phyloP scores from a whole-genome alignment of 2,329 filamentous ascomycete species.

The Cytospora schulzeri region DNA sequence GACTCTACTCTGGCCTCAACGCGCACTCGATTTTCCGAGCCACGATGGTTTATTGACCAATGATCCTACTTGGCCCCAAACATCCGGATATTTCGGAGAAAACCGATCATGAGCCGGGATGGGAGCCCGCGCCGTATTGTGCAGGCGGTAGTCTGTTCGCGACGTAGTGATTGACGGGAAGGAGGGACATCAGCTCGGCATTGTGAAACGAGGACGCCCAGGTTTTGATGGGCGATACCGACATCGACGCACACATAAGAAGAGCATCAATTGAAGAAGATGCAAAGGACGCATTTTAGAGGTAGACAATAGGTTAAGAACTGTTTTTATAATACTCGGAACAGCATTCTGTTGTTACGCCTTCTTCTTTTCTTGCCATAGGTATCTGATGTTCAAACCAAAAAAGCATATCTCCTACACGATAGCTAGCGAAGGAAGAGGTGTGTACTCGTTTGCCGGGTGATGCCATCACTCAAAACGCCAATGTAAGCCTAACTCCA shows the following conservation, averaged over 20 bases:
- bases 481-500: conserved; percentile 26
- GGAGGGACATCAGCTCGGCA: not conserved
- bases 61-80: not conserved
- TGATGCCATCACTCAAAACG: conserved; percentile 25
- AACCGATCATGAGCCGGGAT: not conserved
- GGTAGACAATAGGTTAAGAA: conserved; percentile 8
- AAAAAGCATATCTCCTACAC: conserved; percentile 25
- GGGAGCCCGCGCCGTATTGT: not conserved
- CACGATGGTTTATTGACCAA: not conserved
- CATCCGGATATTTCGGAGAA: not conserved
- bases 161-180: not conserved
- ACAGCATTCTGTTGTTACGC: conserved; percentile 14
- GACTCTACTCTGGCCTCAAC: not conserved
- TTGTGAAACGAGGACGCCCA: not conserved
- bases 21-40: not conserved
- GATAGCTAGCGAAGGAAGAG: conserved; percentile 25
- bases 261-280: not conserved
- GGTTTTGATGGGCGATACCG: not conserved
- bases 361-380: conserved; percentile 27
- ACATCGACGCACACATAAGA: not conserved
- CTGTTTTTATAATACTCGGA: conserved; percentile 15
- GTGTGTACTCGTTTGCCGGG: conserved; percentile 20
- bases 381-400: conserved; percentile 29
- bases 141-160: not conserved
- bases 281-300: not conserved